A percentile compares a stretch with the other conserved stretches of the same genome.
Evolutionary conservation across 176 grass and related monocot species (phyloP).

Genomic region (Secale cereale): DNA sequence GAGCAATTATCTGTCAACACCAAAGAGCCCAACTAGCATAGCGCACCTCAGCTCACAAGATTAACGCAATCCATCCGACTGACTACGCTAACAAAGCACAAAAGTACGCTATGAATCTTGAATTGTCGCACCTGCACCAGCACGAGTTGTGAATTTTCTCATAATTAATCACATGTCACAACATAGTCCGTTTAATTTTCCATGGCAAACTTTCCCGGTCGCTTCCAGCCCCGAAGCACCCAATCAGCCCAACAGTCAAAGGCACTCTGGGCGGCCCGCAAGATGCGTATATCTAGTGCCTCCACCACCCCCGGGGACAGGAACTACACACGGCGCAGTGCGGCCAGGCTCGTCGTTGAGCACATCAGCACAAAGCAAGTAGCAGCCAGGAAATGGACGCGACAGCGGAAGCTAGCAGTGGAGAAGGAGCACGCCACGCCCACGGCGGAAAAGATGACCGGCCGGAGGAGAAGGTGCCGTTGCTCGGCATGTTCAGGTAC

Average conservation of each 20-base stretch:
- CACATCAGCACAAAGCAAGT: neutral
- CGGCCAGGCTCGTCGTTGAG: neutral
- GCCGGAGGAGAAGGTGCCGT: slow-evolving; percentile 33
- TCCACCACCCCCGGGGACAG: slow-evolving; percentile 1
- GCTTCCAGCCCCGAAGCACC: slow-evolving; percentile 16
- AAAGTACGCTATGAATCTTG: neutral
- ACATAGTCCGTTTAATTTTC: neutral
- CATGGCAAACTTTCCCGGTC: neutral
- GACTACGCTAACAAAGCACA: neutral
- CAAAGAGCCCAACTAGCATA: neutral
- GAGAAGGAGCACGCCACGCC: neutral
- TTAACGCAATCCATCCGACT: neutral
- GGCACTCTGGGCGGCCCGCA: neutral
- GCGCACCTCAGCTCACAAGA: neutral
- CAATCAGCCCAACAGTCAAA: neutral
- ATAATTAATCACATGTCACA: neutral
- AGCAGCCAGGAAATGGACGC: slow-evolving; percentile 12
- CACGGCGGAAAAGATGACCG: neutral
- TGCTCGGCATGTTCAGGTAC: slow-evolving; percentile 56
- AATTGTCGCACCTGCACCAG: neutral
- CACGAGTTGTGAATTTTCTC: neutral
- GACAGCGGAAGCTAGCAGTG: neutral
- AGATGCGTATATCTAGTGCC: slow-evolving; percentile 14
- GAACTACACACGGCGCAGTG: neutral
- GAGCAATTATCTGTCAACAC: neutral